phyloP scores from a whole-genome alignment of 2,329 filamentous ascomycete species.

The Monilinia aucupariae region DNA sequence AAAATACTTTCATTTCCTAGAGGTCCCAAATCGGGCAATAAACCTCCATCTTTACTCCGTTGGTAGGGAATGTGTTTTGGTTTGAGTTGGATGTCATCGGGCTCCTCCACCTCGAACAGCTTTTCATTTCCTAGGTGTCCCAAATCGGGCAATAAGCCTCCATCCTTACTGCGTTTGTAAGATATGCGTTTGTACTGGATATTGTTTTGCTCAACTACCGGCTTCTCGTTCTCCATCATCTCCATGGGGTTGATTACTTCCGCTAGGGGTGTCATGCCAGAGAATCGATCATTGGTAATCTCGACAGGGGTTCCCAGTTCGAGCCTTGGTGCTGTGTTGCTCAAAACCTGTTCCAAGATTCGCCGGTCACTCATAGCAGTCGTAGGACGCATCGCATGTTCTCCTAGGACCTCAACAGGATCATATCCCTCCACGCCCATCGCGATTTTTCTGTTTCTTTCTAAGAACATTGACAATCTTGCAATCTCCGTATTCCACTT shows the following conservation, averaged over 20 bases:
- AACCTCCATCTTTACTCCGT: neutral
- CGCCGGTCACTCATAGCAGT: constrained; percentile 32
- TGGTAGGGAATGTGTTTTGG: constrained; percentile 10
- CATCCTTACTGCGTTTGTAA: constrained; percentile 15
- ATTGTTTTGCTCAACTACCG: neutral
- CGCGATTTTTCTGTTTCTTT: constrained; percentile 33
- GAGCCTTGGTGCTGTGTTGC: constrained; percentile 33
- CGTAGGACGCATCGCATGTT: constrained; percentile 30
- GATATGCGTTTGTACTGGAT: constrained; percentile 14
- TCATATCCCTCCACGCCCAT: constrained; percentile 24
- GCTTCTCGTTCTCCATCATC: constrained; percentile 12
- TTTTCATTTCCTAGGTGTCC: constrained; percentile 15
- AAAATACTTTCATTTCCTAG: constrained; percentile 20
- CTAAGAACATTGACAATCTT: constrained; percentile 30
- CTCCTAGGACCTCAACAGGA: constrained; percentile 20
- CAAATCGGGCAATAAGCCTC: constrained; percentile 14
- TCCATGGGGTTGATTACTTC: constrained; percentile 4
- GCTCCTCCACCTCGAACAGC: constrained; percentile 15
- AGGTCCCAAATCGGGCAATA: constrained; percentile 9
- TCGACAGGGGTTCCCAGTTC: constrained; percentile 33
- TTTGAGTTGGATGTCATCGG: neutral
- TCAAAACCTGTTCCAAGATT: constrained; percentile 34
- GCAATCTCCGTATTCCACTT: constrained; percentile 33
- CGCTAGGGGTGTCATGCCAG: constrained; percentile 17
- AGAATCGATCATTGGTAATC: constrained; percentile 22